Evolutionary conservation across 345 rosid species (phyloP).

Genomic region (Arabis alpina): DNA sequence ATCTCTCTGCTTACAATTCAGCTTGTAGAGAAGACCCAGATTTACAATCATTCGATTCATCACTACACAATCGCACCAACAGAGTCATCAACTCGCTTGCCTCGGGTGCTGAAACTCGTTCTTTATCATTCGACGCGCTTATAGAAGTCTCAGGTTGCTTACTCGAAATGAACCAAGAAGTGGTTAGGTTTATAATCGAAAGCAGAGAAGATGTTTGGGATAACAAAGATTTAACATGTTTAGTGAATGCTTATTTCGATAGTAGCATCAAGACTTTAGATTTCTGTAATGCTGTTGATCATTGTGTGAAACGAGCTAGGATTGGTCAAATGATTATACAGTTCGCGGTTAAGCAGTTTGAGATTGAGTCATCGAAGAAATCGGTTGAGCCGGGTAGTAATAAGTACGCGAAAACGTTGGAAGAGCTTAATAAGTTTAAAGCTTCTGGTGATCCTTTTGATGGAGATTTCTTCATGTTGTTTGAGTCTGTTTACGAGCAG

Average conservation of each 20-base stretch:
- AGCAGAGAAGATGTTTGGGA: slow-evolving; percentile 77
- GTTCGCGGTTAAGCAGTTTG: slow-evolving; percentile 64
- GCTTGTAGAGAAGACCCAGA: slow-evolving; percentile 77
- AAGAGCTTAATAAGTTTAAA: slow-evolving; percentile 67
- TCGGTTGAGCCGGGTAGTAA: slow-evolving; percentile 39
- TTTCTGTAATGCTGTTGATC: slow-evolving; percentile 70
- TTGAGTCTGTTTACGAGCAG: slow-evolving; percentile 58
- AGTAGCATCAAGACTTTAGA: slow-evolving; percentile 72
- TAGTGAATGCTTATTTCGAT: slow-evolving; percentile 78
- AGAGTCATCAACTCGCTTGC: slow-evolving; percentile 63
- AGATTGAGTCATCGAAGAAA: slow-evolving; percentile 49
- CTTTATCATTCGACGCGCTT: slow-evolving; percentile 78
- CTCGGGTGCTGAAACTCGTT: slow-evolving; percentile 52
- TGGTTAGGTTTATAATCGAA: slow-evolving; percentile 64
- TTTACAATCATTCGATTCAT: slow-evolving; percentile 65
- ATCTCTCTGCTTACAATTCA: slow-evolving; percentile 63
- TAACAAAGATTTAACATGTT: slow-evolving; percentile 55
- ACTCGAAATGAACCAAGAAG: slow-evolving; percentile 89
- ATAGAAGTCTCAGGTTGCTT: slow-evolving; percentile 67
- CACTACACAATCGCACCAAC: slow-evolving; percentile 66
- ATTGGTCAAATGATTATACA: slow-evolving; percentile 64
- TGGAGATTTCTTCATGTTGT: slow-evolving; percentile 61
- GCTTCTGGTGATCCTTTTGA: slow-evolving; percentile 77
- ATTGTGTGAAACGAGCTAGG: slow-evolving; percentile 65
- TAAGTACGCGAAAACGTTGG: slow-evolving; percentile 62